phyloP scores from a whole-genome alignment of 148 eudicot genomes.

The Fagopyrum esculentum region DNA sequence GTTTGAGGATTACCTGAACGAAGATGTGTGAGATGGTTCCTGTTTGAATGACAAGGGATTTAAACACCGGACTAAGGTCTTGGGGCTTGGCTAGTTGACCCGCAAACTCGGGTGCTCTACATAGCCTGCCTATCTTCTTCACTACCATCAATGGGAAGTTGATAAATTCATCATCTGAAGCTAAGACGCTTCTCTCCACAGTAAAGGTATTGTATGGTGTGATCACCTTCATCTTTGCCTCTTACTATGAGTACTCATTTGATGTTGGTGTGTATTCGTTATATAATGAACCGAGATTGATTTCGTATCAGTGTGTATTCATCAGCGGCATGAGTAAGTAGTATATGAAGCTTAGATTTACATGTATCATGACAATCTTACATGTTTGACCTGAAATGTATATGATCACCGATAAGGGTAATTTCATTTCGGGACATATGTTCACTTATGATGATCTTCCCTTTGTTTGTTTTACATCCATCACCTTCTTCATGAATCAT shows the following conservation, averaged over 20 bases:
- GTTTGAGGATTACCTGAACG: slow-evolving; percentile 7
- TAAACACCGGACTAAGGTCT: not conserved
- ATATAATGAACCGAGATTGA: not conserved
- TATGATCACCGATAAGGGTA: not conserved
- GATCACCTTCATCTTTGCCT: not conserved
- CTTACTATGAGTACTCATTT: not conserved
- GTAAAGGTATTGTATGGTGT: not conserved
- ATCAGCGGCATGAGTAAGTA: not conserved
- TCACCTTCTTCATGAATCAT: not conserved
- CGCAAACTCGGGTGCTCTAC: not conserved
- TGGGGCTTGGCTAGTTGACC: not conserved
- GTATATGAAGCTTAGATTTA: not conserved
- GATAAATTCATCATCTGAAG: not conserved
- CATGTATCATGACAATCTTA: not conserved
- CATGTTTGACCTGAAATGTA: not conserved
- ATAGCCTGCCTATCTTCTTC: not conserved
- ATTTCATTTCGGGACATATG: slow-evolving; percentile 1
- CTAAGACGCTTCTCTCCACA: not conserved
- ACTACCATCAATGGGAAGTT: too few species aligned
- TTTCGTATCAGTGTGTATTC: not conserved
- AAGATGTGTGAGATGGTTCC: not conserved
- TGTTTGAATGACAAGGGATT: not conserved
- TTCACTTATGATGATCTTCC: not conserved
- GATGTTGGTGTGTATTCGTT: not conserved
- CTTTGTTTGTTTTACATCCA: not conserved